Evolutionary conservation across 2,329 filamentous ascomycete species (phyloP).

Genomic region (Xylariaceae sp.): DNA sequence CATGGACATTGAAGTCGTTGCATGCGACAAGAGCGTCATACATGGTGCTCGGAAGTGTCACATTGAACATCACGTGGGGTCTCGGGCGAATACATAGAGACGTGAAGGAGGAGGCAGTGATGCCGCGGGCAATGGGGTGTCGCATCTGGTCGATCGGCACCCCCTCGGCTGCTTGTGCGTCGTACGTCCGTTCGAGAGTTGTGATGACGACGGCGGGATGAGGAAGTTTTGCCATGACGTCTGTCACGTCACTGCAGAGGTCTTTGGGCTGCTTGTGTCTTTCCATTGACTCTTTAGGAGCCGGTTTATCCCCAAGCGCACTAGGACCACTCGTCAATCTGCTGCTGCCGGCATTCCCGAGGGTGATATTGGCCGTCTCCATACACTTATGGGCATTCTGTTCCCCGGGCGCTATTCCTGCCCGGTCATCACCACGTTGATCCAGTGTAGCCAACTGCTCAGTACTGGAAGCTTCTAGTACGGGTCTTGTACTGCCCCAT

Average conservation of each 20-base stretch:
- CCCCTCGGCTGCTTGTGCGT: conserved; percentile 12
- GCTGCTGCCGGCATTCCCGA: not conserved
- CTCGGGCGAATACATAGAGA: conserved; percentile 50
- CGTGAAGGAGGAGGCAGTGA: conserved; percentile 59
- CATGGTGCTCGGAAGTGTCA: conserved; percentile 53
- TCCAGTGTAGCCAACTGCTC: not conserved
- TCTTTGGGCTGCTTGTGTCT: not conserved
- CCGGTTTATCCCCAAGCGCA: not conserved
- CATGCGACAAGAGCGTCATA: conserved; percentile 46
- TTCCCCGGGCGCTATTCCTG: not conserved
- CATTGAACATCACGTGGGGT: conserved; percentile 55
- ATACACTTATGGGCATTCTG: not conserved
- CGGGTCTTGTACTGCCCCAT: not conserved
- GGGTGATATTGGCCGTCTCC: not conserved
- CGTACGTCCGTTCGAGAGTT: conserved; percentile 36
- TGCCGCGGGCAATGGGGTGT: conserved; percentile 40
- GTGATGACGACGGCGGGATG: conserved; percentile 56
- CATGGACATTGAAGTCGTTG: conserved; percentile 51
- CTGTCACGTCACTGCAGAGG: conserved; percentile 45
- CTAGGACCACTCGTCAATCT: not conserved
- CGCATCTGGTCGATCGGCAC: conserved; percentile 9
- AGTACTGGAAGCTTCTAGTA: not conserved
- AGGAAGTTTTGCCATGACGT: conserved; percentile 51
- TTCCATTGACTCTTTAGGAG: not conserved
- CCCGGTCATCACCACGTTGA: not conserved